Conservation (phyloP, 148 eudicot genomes). For the Limonium bicolor region DNA sequence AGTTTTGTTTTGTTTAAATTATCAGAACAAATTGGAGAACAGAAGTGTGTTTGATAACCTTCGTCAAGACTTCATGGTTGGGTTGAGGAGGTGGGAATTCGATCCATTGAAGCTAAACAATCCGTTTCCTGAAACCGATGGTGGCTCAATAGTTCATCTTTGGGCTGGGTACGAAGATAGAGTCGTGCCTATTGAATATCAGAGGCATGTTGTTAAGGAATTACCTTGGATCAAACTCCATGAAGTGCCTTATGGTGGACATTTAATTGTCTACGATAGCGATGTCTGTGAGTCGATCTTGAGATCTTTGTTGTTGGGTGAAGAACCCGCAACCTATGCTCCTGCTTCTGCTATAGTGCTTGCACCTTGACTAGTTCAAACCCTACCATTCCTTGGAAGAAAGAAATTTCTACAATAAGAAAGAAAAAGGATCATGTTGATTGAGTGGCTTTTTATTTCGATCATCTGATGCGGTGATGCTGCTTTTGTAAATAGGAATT, state of each 20-base stretch:
- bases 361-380: slow-evolving; percentile 8
- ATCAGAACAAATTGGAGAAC: slow-evolving; percentile 35
- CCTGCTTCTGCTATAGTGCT: slow-evolving; percentile 13
- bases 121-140: slow-evolving; percentile 18
- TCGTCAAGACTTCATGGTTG: slow-evolving; percentile 26
- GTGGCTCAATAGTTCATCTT: slow-evolving; percentile 36
- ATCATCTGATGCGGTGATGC: slow-evolving; percentile 9
- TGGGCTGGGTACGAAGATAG: slow-evolving; percentile 41
- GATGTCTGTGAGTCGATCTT: slow-evolving; percentile 33
- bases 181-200: slow-evolving; percentile 32
- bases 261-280: slow-evolving; percentile 34
- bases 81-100: slow-evolving; percentile 43
- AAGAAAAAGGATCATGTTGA: too few species aligned
- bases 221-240: slow-evolving; percentile 40
- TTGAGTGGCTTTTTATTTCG: too few species aligned
- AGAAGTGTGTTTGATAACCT: slow-evolving; percentile 30
- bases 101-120: slow-evolving; percentile 32
- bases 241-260: slow-evolving; percentile 54
- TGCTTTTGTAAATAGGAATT: slow-evolving; percentile 14
- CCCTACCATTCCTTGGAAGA: too few species aligned
- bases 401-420: too few species aligned
- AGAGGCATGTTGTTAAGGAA: slow-evolving; percentile 25
- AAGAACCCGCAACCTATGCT: slow-evolving; percentile 15
- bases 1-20: background rate
- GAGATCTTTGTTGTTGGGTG: slow-evolving; percentile 30